Conservation (phyloP, 2,329 filamentous ascomycete genomes). For the Epichloe sibirici region DNA sequence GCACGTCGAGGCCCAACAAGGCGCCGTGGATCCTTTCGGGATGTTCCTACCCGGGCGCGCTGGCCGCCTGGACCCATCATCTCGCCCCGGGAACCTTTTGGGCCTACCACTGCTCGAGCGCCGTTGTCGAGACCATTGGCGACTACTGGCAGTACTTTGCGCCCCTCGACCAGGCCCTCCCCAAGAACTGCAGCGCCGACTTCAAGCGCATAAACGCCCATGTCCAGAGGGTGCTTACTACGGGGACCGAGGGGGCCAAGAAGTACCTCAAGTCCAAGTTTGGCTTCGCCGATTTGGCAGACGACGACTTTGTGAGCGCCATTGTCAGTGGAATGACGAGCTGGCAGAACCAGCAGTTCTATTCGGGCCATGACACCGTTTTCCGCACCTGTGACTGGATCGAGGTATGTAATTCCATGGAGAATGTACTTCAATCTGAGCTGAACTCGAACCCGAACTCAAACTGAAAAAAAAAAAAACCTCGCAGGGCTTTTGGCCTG, state of each 20-base stretch:
- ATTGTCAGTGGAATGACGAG: slow-evolving; percentile 13
- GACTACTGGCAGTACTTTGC: slow-evolving; percentile 53
- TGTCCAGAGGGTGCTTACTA: slow-evolving; percentile 34
- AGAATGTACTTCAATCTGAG: too few relatives aligned
- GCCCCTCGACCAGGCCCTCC: slow-evolving; percentile 30
- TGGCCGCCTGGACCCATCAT: slow-evolving; percentile 59
- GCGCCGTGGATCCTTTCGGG: slow-evolving; percentile 66
- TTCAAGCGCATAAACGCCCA: slow-evolving; percentile 41
- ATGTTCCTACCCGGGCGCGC: slow-evolving; percentile 66
- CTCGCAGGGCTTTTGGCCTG: slow-evolving; percentile 11
- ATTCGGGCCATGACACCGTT: slow-evolving; percentile 21
- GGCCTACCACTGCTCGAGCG: slow-evolving; percentile 65
- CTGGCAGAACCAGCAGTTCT: slow-evolving; percentile 26
- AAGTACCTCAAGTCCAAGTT: slow-evolving; percentile 33
- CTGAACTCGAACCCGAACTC: background rate
- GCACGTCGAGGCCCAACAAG: slow-evolving; percentile 49
- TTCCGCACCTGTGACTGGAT: slow-evolving; percentile 24
- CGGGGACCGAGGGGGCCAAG: slow-evolving; percentile 17
- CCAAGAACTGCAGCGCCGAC: slow-evolving; percentile 47
- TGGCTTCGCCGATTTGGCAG: slow-evolving; percentile 26
- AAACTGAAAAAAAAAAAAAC: slow-evolving; percentile 2
- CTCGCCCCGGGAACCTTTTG: slow-evolving; percentile 65
- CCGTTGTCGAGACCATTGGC: slow-evolving; percentile 60
- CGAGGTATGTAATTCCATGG: slow-evolving; percentile 11
- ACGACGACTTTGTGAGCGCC: slow-evolving; percentile 35